Evolutionary conservation across 352 stramenopile species (phyloP).

Genomic region (Aphanomyces astaci): DNA sequence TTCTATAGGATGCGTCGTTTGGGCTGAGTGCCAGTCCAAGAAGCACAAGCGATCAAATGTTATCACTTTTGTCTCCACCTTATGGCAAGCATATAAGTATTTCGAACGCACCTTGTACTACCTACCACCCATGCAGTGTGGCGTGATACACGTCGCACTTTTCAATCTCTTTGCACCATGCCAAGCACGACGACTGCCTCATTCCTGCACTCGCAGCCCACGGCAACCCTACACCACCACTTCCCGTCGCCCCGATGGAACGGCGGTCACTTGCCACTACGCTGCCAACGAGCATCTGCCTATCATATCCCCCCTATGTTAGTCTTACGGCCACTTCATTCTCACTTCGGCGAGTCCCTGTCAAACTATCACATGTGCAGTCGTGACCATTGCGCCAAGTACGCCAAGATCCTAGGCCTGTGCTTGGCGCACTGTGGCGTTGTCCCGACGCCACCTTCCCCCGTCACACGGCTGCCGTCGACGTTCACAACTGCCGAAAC

Average conservation of each 20-base stretch:
- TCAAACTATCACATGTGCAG: neutral
- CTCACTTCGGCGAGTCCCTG: neutral
- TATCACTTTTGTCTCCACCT: too few species aligned
- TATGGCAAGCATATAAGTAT: too few species aligned
- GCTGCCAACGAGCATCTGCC: too few species aligned
- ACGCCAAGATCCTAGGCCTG: slow-evolving; percentile 56
- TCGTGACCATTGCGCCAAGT: slow-evolving; percentile 37
- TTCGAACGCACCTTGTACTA: too few species aligned
- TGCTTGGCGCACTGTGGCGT: slow-evolving; percentile 41
- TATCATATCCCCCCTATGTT: too few species aligned
- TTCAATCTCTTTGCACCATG: neutral
- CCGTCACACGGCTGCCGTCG: neutral
- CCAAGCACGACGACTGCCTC: neutral
- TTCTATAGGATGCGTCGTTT: too few species aligned
- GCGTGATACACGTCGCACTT: neutral
- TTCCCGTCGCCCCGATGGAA: neutral
- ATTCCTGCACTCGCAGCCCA: too few species aligned
- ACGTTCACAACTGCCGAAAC: neutral
- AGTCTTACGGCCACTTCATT: neutral
- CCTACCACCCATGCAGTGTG: too few species aligned
- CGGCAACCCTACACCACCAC: neutral
- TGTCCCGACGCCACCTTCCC: neutral
- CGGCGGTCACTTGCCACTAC: neutral
- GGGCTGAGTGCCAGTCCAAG: too few species aligned
- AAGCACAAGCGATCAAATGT: too few species aligned